Conservation (phyloP, 1,284 basidiomycete genomes). For the Sanguinoderma infundibulare region DNA sequence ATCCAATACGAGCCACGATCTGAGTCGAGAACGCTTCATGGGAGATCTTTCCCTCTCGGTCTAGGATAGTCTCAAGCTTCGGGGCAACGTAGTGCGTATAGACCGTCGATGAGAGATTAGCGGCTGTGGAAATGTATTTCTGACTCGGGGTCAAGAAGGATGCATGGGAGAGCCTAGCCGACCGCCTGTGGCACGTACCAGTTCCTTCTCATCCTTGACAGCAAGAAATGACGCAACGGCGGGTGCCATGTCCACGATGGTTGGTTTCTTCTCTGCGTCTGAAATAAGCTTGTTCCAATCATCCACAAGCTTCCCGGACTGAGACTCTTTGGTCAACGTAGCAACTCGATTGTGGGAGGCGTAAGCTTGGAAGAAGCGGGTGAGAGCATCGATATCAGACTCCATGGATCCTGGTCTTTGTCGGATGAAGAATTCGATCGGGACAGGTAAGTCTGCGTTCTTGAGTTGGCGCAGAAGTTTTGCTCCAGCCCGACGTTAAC, state of each 20-base stretch:
- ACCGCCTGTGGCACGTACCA: constrained; percentile 60
- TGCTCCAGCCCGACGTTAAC: constrained; percentile 47
- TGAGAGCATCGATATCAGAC: constrained; percentile 66
- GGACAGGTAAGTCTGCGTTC: constrained; percentile 53
- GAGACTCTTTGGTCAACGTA: constrained; percentile 76
- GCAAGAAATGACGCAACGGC: constrained; percentile 83
- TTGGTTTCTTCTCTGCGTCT: constrained; percentile 61
- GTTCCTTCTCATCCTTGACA: constrained; percentile 90
- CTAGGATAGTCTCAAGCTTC: constrained; percentile 90
- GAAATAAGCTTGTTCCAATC: constrained; percentile 77
- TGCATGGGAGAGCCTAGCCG: no score
- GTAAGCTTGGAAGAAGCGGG: constrained; percentile 64
- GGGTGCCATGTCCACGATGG: constrained; percentile 79
- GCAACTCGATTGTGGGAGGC: constrained; percentile 65
- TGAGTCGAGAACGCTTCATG: constrained; percentile 87
- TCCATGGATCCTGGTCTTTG: constrained; percentile 83
- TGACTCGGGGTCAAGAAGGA: constrained; percentile 33
- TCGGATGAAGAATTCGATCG: constrained; percentile 70
- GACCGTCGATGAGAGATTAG: constrained; percentile 84
- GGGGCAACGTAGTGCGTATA: constrained; percentile 87
- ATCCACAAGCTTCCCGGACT: constrained; percentile 77
- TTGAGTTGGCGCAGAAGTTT: constrained; percentile 77
- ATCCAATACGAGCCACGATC: constrained; percentile 87
- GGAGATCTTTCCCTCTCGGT: constrained; percentile 88
- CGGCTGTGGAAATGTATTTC: constrained; percentile 80